Conservation (phyloP, 495 filamentous ascomycete species). For the Neurospora sp. region DNA sequence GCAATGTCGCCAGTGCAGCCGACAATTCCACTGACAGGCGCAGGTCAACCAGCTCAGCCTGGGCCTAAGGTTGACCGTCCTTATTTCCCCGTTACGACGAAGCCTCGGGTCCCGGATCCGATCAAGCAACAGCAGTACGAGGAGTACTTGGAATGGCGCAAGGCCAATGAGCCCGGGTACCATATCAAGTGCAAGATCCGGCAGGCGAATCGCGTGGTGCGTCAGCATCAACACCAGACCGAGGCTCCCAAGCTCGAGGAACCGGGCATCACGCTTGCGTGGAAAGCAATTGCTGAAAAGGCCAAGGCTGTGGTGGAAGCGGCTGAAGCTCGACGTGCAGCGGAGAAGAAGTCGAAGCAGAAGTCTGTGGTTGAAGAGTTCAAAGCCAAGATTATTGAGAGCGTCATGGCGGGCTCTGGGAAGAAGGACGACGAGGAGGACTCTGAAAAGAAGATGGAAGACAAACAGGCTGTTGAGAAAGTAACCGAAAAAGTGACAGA, state of each 20-base stretch:
- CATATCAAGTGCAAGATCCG: slow-evolving; percentile 32
- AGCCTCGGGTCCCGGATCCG: slow-evolving; percentile 24
- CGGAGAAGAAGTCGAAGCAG: background rate
- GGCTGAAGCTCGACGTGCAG: background rate
- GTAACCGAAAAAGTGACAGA: slow-evolving; percentile 7
- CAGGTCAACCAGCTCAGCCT: background rate
- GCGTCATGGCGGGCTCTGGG: background rate
- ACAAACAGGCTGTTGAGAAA: background rate
- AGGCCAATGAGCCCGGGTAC: slow-evolving; percentile 28
- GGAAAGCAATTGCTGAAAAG: slow-evolving; percentile 20
- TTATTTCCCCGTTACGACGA: slow-evolving; percentile 22
- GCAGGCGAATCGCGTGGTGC: slow-evolving; percentile 28
- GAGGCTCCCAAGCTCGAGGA: background rate
- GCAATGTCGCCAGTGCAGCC: background rate
- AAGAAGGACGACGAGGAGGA: background rate
- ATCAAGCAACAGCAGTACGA: slow-evolving; percentile 34
- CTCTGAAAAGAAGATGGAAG: background rate
- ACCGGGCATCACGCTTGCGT: background rate
- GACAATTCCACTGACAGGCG: background rate
- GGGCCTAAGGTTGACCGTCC: slow-evolving; percentile 10
- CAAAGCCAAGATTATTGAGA: slow-evolving; percentile 2
- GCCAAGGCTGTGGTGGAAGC: slow-evolving; percentile 19
- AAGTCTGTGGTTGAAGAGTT: background rate
- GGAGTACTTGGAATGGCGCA: slow-evolving; percentile 31
- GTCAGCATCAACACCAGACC: slow-evolving; percentile 16